These are phyloP conservation scores for Phialophora expanda DNA, from an alignment of 2,329 filamentous ascomycete genomes.

Conservation along the genomic window DNA sequence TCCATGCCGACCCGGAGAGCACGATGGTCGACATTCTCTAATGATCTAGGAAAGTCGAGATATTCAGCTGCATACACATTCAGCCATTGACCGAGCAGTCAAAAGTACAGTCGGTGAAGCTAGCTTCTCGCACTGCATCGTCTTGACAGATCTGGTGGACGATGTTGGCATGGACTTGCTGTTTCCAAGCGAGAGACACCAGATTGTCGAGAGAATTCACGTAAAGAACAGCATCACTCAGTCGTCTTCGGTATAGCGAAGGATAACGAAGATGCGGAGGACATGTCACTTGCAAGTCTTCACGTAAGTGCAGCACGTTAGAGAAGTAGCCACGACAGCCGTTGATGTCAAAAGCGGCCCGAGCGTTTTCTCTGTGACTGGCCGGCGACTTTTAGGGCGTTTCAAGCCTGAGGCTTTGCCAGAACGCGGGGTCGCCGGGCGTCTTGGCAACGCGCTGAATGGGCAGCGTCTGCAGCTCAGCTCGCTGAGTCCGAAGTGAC, in stretches of 20 bases:
- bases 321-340: neutral
- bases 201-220: neutral
- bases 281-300: neutral
- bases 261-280: neutral
- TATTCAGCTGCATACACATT: neutral
- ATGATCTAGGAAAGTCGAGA: neutral
- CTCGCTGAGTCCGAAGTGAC: conserved; percentile 8
- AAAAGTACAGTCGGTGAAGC: neutral
- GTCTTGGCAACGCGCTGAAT: neutral
- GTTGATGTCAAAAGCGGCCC: conserved; percentile 4
- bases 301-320: neutral
- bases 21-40: neutral
- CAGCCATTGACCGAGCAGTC: neutral
- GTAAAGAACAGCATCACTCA: conserved; percentile 1
- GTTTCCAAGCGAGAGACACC: neutral
- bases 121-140: neutral
- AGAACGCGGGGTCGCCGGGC: neutral
- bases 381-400: neutral
- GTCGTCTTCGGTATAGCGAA: neutral
- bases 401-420: neutral
- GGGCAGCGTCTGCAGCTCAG: neutral
- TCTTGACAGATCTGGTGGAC: neutral
- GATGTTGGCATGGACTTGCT: neutral
- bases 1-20: neutral
- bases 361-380: neutral